phyloP scores from a whole-genome alignment of 345 rosid genomes.

The Pugionium dolabratum region DNA sequence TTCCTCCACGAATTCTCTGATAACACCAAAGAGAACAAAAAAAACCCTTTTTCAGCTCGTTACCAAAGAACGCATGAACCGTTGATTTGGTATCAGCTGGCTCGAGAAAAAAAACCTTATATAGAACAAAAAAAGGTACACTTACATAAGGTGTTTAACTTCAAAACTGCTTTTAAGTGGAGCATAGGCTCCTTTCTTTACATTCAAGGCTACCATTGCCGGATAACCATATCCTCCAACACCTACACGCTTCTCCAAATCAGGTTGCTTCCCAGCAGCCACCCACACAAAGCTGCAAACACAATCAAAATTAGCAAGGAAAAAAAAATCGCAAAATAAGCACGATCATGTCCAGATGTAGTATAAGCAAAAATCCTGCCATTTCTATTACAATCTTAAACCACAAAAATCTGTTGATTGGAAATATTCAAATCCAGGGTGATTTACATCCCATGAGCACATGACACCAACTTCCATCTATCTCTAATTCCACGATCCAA shows the following conservation, averaged over 20 bases:
- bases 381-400: too few relatives aligned
- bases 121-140: constrained; percentile 9
- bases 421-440: too few relatives aligned
- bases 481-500: too few relatives aligned
- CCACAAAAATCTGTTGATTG: too few relatives aligned
- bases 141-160: constrained; percentile 80
- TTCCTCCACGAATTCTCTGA: constrained; percentile 87
- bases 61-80: constrained; percentile 1
- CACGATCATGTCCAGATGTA: too few relatives aligned
- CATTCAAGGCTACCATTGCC: constrained; percentile 90
- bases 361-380: too few relatives aligned
- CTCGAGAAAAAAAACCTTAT: not conserved
- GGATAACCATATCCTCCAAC: constrained; percentile 99
- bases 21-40: not conserved
- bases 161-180: constrained; percentile 95
- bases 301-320: too few relatives aligned
- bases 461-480: too few relatives aligned
- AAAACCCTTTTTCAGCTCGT: not conserved
- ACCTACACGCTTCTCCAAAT: constrained; percentile 74
- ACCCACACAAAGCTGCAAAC: constrained; percentile 82
- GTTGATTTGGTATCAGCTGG: constrained; percentile 9
- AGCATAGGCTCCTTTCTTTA: constrained; percentile 94
- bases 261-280: constrained; percentile 91
- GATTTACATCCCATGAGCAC: too few relatives aligned
- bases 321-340: too few relatives aligned